Evolutionary conservation across 2,329 filamentous ascomycete species (phyloP), one percentile per base, ranked within the genome.

Genomic region (Penicillium sp.): DNA sequence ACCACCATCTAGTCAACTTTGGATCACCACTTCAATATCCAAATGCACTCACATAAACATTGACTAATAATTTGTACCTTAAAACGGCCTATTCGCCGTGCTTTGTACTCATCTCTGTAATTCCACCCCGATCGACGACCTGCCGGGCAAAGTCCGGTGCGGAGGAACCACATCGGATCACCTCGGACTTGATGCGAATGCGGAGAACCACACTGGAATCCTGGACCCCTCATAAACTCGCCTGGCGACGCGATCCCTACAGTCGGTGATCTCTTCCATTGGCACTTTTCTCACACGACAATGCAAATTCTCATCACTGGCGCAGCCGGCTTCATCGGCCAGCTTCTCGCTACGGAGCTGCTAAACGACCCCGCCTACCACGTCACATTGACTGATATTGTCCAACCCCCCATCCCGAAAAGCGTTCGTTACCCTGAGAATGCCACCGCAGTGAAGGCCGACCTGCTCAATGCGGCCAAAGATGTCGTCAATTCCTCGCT

Each of bases 281-380:
- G 24, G 46, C 22, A 9, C 46, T 40, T 22, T 44, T 59, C 40
- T 39, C 18, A 36, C n/a, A 27, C 18, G 49, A 66, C 54, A 37
- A 79, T 79, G 77, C 74, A 80, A 59, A 80, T 89, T 41, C 81
- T 88, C 69, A 86, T 89, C 66, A 89, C 86, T 10, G 86, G 87
- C 5, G 86, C 81, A 7, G 83, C 83, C 46, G 87, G 87, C 59
- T 88, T 89, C 70, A 83, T 89, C 58, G 86, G 86, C 68, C 86
- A 88, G 70, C 79, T 84, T 46, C 79, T 89, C 24, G 81, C 85
- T 2, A 78, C 79, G 52, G 81, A 84, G 37, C 79, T 89, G 3
- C 75, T 88, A 35, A 75, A 80, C 18, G 76, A 79, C 59, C 70
- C 80, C 2, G 69, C 79, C 19, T 75, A 80, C 55, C 75, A 76